Evolutionary conservation across 2,329 filamentous ascomycete species (phyloP), one percentile per base, ranked within the genome.

Genomic region (Proliferodiscus dingleyae): DNA sequence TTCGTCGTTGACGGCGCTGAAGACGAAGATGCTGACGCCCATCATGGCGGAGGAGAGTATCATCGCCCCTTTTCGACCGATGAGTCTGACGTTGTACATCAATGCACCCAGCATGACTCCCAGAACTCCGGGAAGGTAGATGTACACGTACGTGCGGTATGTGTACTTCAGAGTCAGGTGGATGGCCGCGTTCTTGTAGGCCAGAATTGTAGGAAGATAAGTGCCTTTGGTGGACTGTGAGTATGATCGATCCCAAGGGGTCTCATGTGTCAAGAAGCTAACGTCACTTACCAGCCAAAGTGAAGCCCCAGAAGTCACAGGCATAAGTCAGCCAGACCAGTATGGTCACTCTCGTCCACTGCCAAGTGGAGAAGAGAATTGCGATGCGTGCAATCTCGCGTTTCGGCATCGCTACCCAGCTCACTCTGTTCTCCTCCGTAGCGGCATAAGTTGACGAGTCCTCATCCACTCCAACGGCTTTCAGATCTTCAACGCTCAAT

Each of bases 271-370:
- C 18, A 23, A 23, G n/a, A 1, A 30, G n/a, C 13, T n/a, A 7
- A 13, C n/a, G 28, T 4, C 38, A 74, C 41, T 64, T 63, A 24
- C 72, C 71, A 64, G 56, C 58, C 29, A 62, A 24, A 4, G 49
- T 52, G 53, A 74, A 75, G 21, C 68, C 71, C 65, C 67, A 73
- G 50, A 69, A 74, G 46, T 74, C 73, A 51, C 68, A 73, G 22
- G 72, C 71, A 50, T 75, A 58, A 29, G 75, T 74, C 24, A 75
- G 53, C 71, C 72, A 75, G 22, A 72, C 65, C 11, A 76, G 60
- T 3, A 72, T 61, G 1, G 71, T 74, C 22, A 75, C 55, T 9
- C 69, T 62, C 9, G 67, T 32, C 29, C n/a, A 15, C n/a, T 32
- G 29, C 29, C 29, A 32, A 24, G 55, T 63, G 2, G 64, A 64